A percentile compares a stretch with the other conserved stretches of the same genome.
phyloP scores from a whole-genome alignment of 495 filamentous ascomycete species.

The Pseudomonodictys pantanalensis region DNA sequence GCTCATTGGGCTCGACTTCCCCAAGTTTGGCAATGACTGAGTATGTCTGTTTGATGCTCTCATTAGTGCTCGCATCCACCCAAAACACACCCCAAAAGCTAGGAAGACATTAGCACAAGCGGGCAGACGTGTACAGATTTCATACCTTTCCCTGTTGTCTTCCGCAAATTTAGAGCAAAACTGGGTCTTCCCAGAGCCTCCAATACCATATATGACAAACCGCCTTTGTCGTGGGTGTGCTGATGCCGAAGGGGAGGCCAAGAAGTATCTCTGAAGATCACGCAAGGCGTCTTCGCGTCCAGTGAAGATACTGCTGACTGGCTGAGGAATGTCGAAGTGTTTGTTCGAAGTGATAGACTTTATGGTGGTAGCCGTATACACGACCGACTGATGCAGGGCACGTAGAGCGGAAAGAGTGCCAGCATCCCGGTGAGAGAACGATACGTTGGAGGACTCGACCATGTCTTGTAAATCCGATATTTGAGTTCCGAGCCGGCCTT shows the following conservation, averaged over 20 bases:
- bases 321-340: constrained; percentile 39
- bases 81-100: constrained; percentile 51
- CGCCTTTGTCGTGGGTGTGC: constrained; percentile 9
- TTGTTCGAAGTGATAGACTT: constrained; percentile 22
- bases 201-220: constrained; percentile 32
- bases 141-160: constrained; percentile 33
- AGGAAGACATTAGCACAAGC: neutral
- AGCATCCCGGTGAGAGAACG: too few species aligned
- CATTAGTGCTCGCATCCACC: constrained; percentile 42
- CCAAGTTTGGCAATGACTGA: constrained; percentile 32
- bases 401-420: too few species aligned
- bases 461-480: neutral
- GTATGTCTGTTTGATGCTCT: constrained; percentile 37
- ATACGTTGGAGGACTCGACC: neutral
- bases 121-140: neutral
- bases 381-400: too few species aligned
- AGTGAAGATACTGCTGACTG: constrained; percentile 39
- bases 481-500: neutral
- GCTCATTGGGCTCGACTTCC: constrained; percentile 29
- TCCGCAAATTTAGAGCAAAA: constrained; percentile 43
- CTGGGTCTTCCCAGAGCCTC: constrained; percentile 46
- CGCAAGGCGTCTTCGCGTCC: constrained; percentile 28
- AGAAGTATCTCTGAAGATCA: constrained; percentile 3
- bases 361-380: constrained; percentile 4
- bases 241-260: neutral